phyloP scores from a whole-genome alignment of 1,284 basidiomycete species.

The Athelia sp. region DNA sequence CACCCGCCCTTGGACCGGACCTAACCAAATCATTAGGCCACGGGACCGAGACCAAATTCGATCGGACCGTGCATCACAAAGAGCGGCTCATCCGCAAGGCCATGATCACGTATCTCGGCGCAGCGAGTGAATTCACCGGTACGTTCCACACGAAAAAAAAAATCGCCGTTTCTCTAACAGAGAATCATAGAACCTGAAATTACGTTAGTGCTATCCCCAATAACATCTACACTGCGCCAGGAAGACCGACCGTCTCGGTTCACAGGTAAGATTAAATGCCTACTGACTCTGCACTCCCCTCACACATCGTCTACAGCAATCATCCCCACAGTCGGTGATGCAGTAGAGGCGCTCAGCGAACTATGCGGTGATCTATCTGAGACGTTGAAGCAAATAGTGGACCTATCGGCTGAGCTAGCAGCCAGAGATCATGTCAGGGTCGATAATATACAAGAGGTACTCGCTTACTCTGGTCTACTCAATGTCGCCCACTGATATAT shows the following conservation, averaged over 20 bases:
- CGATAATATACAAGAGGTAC: slow-evolving; percentile 69
- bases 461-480: too few relatives aligned
- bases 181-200: slow-evolving; percentile 57
- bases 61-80: slow-evolving; percentile 44
- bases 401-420: slow-evolving; percentile 65
- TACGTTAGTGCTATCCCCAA: slow-evolving; percentile 58
- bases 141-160: slow-evolving; percentile 4
- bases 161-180: not conserved
- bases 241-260: slow-evolving; percentile 40
- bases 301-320: slow-evolving; percentile 39
- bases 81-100: slow-evolving; percentile 54
- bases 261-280: slow-evolving; percentile 22
- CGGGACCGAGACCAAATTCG: slow-evolving; percentile 52
- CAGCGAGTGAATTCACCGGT: slow-evolving; percentile 68
- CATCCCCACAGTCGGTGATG: slow-evolving; percentile 75
- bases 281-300: slow-evolving; percentile 9
- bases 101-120: slow-evolving; percentile 62
- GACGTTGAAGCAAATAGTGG: slow-evolving; percentile 62
- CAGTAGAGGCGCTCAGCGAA: slow-evolving; percentile 63
- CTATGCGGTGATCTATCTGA: slow-evolving; percentile 55
- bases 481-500: too few relatives aligned
- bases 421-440: slow-evolving; percentile 66
- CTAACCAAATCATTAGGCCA: slow-evolving; percentile 32
- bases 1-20: slow-evolving; percentile 7
- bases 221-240: slow-evolving; percentile 40